A percentile compares a stretch with the other conserved stretches of the same genome.
phyloP scores from a whole-genome alignment of 2,329 filamentous ascomycete species.

The Pseudogymnoascus sp. region DNA sequence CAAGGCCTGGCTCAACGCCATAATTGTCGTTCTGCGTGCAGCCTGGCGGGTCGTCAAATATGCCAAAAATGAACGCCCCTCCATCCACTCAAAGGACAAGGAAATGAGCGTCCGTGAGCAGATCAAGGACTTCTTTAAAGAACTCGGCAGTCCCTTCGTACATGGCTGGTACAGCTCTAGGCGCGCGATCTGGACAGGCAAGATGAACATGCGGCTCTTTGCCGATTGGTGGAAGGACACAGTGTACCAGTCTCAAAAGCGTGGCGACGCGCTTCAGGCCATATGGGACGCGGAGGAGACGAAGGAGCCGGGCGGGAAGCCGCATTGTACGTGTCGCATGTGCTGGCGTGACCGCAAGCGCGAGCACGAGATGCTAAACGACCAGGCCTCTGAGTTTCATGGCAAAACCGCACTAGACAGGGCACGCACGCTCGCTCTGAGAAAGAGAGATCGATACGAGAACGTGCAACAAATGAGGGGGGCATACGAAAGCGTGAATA shows the following conservation, averaged over 20 bases:
- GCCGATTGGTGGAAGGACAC: neutral
- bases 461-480: neutral
- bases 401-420: neutral
- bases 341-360: neutral
- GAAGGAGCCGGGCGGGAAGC: neutral
- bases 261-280: neutral
- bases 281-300: neutral
- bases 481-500: neutral
- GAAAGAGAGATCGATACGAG: neutral
- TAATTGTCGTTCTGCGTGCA: neutral
- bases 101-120: neutral
- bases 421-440: neutral
- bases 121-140: neutral
- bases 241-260: neutral
- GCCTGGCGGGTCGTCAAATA: neutral
- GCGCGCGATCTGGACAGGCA: neutral
- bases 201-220: neutral
- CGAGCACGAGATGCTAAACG: neutral
- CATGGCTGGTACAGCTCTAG: neutral
- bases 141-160: neutral
- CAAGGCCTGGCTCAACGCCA: constrained; percentile 3
- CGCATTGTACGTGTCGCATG: neutral
- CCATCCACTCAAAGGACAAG: neutral
- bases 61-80: neutral
- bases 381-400: neutral